Conservation (phyloP, 2,329 filamentous ascomycete genomes). For the Beauveria varroae region DNA sequence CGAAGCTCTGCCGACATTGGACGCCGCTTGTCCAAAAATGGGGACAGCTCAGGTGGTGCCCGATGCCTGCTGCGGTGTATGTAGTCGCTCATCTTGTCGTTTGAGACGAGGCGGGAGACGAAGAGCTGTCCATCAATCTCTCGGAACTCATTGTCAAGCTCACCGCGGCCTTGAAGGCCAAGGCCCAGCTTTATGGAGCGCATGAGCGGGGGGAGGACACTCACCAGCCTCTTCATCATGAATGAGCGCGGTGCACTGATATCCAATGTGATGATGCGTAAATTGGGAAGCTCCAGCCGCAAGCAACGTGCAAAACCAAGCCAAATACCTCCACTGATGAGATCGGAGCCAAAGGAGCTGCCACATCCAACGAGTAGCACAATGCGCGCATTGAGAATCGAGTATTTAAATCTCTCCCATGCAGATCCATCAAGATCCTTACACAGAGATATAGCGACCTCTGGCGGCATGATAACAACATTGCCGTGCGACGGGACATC, state of each 20-base stretch:
- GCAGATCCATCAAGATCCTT: background rate
- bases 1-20: constrained; percentile 13
- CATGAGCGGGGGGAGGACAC: background rate
- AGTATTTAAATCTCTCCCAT: background rate
- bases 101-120: constrained; percentile 13
- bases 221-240: background rate
- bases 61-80: constrained; percentile 10
- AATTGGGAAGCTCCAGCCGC: background rate
- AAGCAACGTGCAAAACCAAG: background rate
- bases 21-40: constrained; percentile 9
- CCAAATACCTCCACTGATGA: background rate
- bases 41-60: background rate
- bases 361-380: background rate
- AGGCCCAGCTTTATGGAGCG: constrained; percentile 10
- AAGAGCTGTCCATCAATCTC: constrained; percentile 14
- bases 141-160: constrained; percentile 14
- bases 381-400: background rate
- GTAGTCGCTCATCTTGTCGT: background rate
- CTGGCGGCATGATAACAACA: background rate
- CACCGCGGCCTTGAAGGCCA: background rate
- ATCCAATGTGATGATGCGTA: background rate
- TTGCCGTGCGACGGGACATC: background rate
- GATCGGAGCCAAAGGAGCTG: background rate
- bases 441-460: background rate
- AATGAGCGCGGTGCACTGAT: background rate